Base-by-base conservation (phyloP, 2,329 filamentous ascomycete species). In the Colletotrichum sidae region DNA sequence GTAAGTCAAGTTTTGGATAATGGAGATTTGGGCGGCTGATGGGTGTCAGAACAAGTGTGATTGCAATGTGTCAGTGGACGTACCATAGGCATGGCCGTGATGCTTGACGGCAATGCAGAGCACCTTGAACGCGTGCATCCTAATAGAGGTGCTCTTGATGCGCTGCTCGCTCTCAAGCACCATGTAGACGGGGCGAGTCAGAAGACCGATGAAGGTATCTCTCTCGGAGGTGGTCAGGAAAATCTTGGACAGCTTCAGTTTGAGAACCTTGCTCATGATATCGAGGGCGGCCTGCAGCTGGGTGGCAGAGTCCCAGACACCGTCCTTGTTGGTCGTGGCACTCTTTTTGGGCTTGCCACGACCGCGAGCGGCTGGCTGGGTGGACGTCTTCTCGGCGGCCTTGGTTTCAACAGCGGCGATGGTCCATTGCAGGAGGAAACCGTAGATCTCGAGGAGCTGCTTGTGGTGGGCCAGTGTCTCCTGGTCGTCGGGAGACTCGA, bases 71-170 rank as follows among this genome's bases (percentile, higher is more conserved):
- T 37, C 13, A 25, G 25, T 2, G 13, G 25, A 25, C 84, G 69
- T 84, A 95, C 93, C 94, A 76, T 97, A 97, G 70, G 92, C 96
- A 78, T 99, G 96, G 2, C 96, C 96, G 75, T 99, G 96, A 74
- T 98, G 94, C 81, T 99, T 99, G 66, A 99, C 90, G 41, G 96
- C 94, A 71, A 98, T 93, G 75, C 96, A 99, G 8, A 99, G 83
- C 17, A 98, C 94, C 77, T 97, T 97, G 84, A 97, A 99, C 62
- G 92, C 92, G 79, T 98, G 94, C 93, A 98, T 98, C 52, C 94
- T 89, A 67, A 98, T 95, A 5, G 91, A 84, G 34, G 90, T 96
- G 72, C 87, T 92, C 83, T 98, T 99, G 69, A 94, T 91, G 67
- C 96, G 88, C 74, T 94, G 90, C 78, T 99, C 96, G 77, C 92